A percentile compares a stretch with the other conserved stretches of the same genome.
phyloP scores from a whole-genome alignment of 2,329 filamentous ascomycete species.

The Cladosporium phlei region DNA sequence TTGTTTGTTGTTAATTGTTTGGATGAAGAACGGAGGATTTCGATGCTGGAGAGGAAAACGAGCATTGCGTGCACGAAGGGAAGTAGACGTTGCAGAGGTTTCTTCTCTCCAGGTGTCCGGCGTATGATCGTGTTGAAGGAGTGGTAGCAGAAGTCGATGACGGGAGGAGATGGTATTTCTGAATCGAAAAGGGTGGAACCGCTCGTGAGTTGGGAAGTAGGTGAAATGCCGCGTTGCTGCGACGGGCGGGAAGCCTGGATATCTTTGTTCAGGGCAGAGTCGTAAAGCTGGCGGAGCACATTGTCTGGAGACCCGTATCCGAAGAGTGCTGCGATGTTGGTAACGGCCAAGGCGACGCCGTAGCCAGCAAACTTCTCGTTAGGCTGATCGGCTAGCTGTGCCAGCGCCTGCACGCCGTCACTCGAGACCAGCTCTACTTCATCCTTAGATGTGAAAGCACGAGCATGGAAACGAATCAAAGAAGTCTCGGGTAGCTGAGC shows the following conservation, averaged over 20 bases:
- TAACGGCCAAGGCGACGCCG: constrained; percentile 55
- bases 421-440: constrained; percentile 45
- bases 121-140: constrained; percentile 12
- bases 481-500: constrained; percentile 48
- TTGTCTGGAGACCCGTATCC: constrained; percentile 51
- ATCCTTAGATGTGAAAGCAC: constrained; percentile 55
- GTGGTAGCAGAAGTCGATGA: constrained; percentile 13
- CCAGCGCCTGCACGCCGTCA: constrained; percentile 48
- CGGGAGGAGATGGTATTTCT: neutral
- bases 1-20: too few relatives aligned
- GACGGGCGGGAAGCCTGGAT: constrained; percentile 14
- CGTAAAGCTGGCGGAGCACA: constrained; percentile 38
- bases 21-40: constrained; percentile 14
- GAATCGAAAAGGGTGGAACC: neutral
- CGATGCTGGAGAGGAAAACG: constrained; percentile 49
- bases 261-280: constrained; percentile 18
- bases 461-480: constrained; percentile 49
- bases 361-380: constrained; percentile 21
- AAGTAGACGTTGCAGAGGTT: constrained; percentile 46
- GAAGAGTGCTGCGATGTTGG: constrained; percentile 51
- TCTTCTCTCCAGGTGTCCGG: constrained; percentile 25
- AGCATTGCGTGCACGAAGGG: constrained; percentile 60
- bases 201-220: neutral
- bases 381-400: constrained; percentile 55
- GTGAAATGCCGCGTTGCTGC: neutral